Base-by-base conservation (phyloP, 805 yeast species). In the Blastobotrys terrestris region DNA sequence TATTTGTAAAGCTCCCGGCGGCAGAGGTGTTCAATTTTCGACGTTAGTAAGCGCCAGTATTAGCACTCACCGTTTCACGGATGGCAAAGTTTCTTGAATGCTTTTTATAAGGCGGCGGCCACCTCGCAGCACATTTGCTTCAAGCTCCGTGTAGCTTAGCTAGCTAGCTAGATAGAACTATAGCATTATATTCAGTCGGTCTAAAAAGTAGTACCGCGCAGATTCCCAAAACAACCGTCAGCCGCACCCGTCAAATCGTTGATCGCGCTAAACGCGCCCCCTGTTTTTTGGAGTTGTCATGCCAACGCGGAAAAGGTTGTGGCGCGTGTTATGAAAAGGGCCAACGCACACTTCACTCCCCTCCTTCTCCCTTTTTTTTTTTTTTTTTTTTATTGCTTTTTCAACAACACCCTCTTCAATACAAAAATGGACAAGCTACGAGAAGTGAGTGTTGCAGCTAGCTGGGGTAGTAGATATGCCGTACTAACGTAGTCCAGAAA, bases 401-500 rank as follows among this genome's bases (percentile, higher is more conserved):
- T 15, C 44, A 41, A 41, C 44, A 31, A 43, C 31, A n/a, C 46
- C 14, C 35, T 19, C 20, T 40, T 48, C 14, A 31, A 35, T 7
- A 8, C 11, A 48, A 69, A 54, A 62, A 76, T 76, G 79, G 80
- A 76, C 55, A 76, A 75, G 64, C 70, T 76, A 54, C 75, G 74
- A 68, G 80, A 76, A 64, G 78, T 75, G 66, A 53, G 78, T 67
- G 40, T 35, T 14, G 39, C 39, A 11, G 39, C 39, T 35, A 35
- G 39, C 39, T 11, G 11, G 39, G 14, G 11, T 11, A 11, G n/a
- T 15, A 42, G 20, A 42, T 13, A 42, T n/a, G n/a, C n/a, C n/a
- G n/a, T n/a, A n/a, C n/a, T n/a, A n/a, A n/a, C n/a, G n/a, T n/a
- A 16, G 20, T 31, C 26, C 59, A 87, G 95, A 90, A 89, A 81